Evolutionary conservation across 768 basidiomycete genomes (phyloP).

Genomic region (Panus rudis): DNA sequence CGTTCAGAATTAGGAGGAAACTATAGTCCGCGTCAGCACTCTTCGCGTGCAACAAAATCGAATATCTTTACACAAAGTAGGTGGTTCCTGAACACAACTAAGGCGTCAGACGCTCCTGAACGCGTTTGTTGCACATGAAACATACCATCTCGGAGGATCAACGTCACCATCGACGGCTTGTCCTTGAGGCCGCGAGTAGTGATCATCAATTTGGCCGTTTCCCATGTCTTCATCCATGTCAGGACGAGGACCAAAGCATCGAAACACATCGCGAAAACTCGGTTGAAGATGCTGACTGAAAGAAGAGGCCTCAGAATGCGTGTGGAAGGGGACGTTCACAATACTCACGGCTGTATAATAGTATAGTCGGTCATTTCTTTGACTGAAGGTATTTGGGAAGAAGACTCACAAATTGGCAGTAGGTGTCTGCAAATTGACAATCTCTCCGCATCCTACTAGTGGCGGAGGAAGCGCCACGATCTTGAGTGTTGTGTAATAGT

Average conservation of each 20-base stretch:
- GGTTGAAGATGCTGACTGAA: not conserved
- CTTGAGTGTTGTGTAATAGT: not conserved
- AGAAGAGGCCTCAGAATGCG: not conserved
- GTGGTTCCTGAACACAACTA: too few relatives aligned
- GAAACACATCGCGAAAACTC: not conserved
- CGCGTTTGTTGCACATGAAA: too few relatives aligned
- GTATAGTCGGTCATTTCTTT: too few relatives aligned
- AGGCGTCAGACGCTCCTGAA: too few relatives aligned
- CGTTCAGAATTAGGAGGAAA: too few relatives aligned
- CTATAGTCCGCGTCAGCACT: too few relatives aligned
- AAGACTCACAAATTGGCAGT: not conserved
- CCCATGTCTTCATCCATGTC: not conserved
- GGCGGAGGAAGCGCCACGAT: not conserved
- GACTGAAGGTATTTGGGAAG: too few relatives aligned
- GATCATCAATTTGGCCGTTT: too few relatives aligned
- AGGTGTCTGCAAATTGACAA: not conserved
- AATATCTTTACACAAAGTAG: too few relatives aligned
- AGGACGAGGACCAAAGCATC: not conserved
- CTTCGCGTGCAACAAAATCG: too few relatives aligned
- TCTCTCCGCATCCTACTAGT: not conserved
- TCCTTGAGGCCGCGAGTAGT: not conserved
- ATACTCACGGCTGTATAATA: not conserved
- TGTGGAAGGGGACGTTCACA: not conserved
- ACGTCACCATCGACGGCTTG: not conserved
- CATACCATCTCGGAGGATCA: not conserved